phyloP scores from a whole-genome alignment of 2,329 filamentous ascomycete genomes.

The Penicillium nordicum region DNA sequence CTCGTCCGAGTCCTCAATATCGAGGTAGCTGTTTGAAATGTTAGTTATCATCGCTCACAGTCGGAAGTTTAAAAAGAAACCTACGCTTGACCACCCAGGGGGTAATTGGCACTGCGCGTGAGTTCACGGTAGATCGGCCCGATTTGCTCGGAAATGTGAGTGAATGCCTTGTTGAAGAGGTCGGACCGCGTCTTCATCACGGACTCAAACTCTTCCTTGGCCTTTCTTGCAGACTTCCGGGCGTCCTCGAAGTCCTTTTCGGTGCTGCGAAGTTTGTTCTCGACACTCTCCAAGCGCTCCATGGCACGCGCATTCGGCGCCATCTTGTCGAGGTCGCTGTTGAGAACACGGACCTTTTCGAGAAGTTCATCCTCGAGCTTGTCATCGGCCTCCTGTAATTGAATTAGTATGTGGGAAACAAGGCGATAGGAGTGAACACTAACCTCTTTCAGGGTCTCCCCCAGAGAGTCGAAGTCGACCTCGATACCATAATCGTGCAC shows the following conservation, averaged over 20 bases:
- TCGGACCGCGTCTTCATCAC: constrained; percentile 81
- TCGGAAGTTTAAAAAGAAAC: constrained; percentile 15
- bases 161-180: constrained; percentile 92
- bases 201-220: constrained; percentile 78
- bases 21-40: constrained; percentile 61
- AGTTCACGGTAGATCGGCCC: constrained; percentile 91
- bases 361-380: constrained; percentile 71
- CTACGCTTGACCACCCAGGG: constrained; percentile 74
- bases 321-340: constrained; percentile 82
- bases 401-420: constrained; percentile 6
- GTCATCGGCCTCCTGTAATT: constrained; percentile 60
- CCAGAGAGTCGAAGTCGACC: constrained; percentile 76
- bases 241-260: constrained; percentile 89
- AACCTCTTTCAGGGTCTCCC: constrained; percentile 77
- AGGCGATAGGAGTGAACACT: constrained; percentile 34
- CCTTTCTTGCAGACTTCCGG: constrained; percentile 66
- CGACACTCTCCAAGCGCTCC: constrained; percentile 82
- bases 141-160: constrained; percentile 93
- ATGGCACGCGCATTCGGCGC: constrained; percentile 96
- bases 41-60: not conserved
- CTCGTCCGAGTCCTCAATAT: constrained; percentile 94
- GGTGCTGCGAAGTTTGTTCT: constrained; percentile 74
- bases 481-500: constrained; percentile 90
- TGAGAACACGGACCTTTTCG: constrained; percentile 71
- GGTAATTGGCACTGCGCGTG: constrained; percentile 84